Evolutionary conservation across 2,329 filamentous ascomycete genomes (phyloP).

Genomic region (Alternaria longipes): DNA sequence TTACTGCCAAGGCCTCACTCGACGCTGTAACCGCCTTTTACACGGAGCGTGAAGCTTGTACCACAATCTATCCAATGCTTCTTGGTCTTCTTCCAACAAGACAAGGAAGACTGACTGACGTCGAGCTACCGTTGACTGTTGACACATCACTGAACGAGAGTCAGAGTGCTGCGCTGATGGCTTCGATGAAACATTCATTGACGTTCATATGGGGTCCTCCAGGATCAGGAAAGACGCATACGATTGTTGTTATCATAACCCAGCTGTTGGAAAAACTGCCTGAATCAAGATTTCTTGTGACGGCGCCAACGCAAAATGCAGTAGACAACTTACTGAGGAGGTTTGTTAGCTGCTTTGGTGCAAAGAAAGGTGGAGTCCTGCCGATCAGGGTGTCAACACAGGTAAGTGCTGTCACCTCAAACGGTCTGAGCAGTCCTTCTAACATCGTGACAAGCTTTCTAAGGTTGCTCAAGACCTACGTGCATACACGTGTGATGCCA

Average conservation of each 20-base stretch:
- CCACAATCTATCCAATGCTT: constrained; percentile 41
- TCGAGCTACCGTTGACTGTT: constrained; percentile 13
- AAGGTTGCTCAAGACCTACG: constrained; percentile 34
- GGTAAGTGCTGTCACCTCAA: constrained; percentile 20
- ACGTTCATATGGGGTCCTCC: constrained; percentile 58
- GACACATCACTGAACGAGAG: constrained; percentile 43
- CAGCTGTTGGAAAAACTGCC: constrained; percentile 40
- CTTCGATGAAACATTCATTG: constrained; percentile 43
- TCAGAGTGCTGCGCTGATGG: constrained; percentile 48
- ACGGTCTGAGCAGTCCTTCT: not conserved
- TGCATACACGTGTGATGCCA: constrained; percentile 39
- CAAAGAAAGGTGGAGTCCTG: constrained; percentile 14
- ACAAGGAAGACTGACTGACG: constrained; percentile 18
- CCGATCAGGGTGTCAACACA: constrained; percentile 33
- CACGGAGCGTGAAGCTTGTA: constrained; percentile 41
- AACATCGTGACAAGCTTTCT: constrained; percentile 23
- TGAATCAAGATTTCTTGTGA: constrained; percentile 47
- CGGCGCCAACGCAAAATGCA: constrained; percentile 58
- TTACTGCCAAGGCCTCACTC: constrained; percentile 53
- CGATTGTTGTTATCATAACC: constrained; percentile 52
- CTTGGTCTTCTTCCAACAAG: constrained; percentile 19
- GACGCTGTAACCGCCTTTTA: constrained; percentile 51
- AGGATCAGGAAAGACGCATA: constrained; percentile 58
- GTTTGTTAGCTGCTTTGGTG: constrained; percentile 20
- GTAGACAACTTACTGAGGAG: constrained; percentile 56